Conservation (phyloP, 495 filamentous ascomycete species). For the Talaromyces adpressus region DNA sequence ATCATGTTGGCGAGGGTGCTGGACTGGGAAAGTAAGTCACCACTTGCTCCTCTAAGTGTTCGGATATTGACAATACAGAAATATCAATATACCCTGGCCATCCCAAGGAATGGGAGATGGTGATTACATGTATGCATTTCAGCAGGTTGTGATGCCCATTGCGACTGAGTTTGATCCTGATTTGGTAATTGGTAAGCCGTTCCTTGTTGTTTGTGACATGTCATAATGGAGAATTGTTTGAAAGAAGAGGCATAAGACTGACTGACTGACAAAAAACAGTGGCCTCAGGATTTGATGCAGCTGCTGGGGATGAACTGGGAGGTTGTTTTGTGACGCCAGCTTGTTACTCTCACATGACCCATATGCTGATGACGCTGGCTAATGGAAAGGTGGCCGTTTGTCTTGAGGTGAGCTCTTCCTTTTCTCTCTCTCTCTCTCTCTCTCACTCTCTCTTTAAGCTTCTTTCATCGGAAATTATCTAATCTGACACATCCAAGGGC, state of each 20-base stretch:
- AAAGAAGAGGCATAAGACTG: background rate
- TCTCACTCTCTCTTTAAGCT: background rate
- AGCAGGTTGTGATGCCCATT: constrained; percentile 96
- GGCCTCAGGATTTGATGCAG: constrained; percentile 94
- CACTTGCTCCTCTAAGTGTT: background rate
- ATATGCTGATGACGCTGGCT: constrained; percentile 97
- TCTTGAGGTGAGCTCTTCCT: constrained; percentile 50
- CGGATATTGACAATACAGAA: constrained; percentile 40
- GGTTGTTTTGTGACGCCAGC: constrained; percentile 84
- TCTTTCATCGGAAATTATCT: background rate
- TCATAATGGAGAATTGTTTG: background rate
- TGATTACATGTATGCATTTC: constrained; percentile 94
- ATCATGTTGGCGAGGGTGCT: constrained; percentile 64
- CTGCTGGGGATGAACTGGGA: constrained; percentile 84
- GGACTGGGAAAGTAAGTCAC: constrained; percentile 61
- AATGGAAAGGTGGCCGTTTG: constrained; percentile 86
- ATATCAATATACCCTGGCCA: constrained; percentile 93
- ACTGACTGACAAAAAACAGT: constrained; percentile 38
- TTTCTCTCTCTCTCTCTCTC: background rate
- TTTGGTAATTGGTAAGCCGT: constrained; percentile 65
- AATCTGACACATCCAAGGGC: constrained; percentile 39
- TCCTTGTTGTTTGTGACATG: background rate
- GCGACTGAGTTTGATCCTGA: constrained; percentile 89
- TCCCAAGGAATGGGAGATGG: constrained; percentile 92
- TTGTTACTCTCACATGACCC: constrained; percentile 97